Evolutionary conservation across 2,329 filamentous ascomycete species (phyloP), one percentile per base, ranked within the genome.

Genomic region (Rutstroemia sp.): DNA sequence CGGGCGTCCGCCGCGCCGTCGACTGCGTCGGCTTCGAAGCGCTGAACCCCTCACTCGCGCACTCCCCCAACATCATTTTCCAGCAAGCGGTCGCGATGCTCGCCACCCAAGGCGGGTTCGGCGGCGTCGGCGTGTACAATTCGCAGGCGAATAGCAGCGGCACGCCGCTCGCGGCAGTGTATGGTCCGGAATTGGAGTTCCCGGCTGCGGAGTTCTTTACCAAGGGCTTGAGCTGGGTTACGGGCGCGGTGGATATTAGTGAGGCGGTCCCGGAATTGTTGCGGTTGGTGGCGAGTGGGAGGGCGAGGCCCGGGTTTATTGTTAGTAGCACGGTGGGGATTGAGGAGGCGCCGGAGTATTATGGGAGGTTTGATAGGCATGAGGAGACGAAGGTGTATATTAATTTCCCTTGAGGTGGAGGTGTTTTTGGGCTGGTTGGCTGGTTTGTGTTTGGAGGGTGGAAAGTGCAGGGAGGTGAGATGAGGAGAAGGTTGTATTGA

Each of bases 1-100:
- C 77, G 0, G 80, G 81, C 79, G 82, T 86, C 2, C 82, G 86
- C 61, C 73, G 84, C 5, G 79, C 80, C 0, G 79, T 87, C 0
- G 84, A 87, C 69, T 80, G 81, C 10, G 84, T 87, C 0, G 83
- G 83, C 0, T 87, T 86, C 64, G 82, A 87, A 63, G 83, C 83
- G 10, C 8, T 78, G 82, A 1, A 74, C 74, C 41, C 72, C 75
- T 12, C 76, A 76, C 2, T 76, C 59, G 79, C 79, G 34, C 82
- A 86, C 65, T 77, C 80, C 63, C 81, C 82, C 2, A 85, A 83
- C 60, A 77, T 85, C 54, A 61, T 68, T 7, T 52, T 71, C 14
- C 59, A 63, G 45, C 61, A 70, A 34, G 64, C 64, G 41, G 62
- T 70, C 25, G 59, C 59, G 27, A 65, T 71, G 8, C 69, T 66